Conservation (phyloP, 148 eudicot genomes). For the Vaccinium vitisidaea region DNA sequence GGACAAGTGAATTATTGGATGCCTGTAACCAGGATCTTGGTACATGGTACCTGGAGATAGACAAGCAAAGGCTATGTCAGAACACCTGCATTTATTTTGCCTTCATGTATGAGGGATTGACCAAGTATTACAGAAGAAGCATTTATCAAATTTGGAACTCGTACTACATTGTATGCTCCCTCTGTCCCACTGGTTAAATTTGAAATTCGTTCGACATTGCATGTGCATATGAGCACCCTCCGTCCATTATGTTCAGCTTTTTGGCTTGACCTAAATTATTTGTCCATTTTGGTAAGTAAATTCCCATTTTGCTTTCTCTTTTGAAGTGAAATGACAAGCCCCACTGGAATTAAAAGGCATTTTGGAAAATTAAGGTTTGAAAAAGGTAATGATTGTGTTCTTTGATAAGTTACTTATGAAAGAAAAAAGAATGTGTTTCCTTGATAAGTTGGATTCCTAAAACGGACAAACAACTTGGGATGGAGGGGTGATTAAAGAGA, state of each 20-base stretch:
- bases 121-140: not conserved
- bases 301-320: not conserved
- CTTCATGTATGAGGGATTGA: not conserved
- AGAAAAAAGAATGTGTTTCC: not conserved
- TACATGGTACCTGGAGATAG: conserved; percentile 74
- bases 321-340: not conserved
- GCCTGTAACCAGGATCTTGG: conserved; percentile 84
- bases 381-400: not conserved
- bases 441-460: not conserved
- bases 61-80: conserved; percentile 15
- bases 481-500: not conserved
- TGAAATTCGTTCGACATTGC: not conserved
- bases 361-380: not conserved
- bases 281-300: not conserved
- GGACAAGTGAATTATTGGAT: conserved; percentile 64
- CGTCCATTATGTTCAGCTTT: not conserved
- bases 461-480: not conserved
- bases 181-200: not conserved
- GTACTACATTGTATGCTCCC: not conserved
- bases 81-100: not conserved
- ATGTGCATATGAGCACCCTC: not conserved
- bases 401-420: not conserved
- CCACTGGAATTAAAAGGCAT: not conserved
- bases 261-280: not conserved
- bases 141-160: not conserved